A percentile compares a stretch with the other conserved stretches of the same genome.
These are phyloP conservation scores for Solanum piurae DNA, from an alignment of 257 asterid species.

Conservation along the genomic window DNA sequence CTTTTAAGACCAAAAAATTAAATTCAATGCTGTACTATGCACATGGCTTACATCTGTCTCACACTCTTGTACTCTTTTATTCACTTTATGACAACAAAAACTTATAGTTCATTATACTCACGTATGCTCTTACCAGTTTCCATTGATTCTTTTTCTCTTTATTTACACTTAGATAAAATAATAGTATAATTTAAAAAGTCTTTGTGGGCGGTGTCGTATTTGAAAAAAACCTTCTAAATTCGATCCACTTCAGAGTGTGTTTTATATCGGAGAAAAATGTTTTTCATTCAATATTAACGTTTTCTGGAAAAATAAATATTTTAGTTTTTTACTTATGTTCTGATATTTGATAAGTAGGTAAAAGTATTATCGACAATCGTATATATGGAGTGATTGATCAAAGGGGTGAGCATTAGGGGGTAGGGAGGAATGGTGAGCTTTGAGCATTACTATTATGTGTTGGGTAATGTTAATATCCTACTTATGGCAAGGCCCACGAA, in stretches of 20 bases:
- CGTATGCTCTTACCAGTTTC: background rate
- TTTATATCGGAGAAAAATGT: background rate
- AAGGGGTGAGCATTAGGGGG: background rate
- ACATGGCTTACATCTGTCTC: constrained; percentile 3
- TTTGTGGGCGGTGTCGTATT: constrained; percentile 2
- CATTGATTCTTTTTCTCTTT: background rate
- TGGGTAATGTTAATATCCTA: background rate
- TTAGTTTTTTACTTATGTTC: background rate
- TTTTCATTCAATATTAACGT: background rate
- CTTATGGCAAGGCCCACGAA: no score
- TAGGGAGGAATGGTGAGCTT: background rate
- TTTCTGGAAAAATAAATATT: background rate
- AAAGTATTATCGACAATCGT: background rate
- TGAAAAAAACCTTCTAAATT: background rate
- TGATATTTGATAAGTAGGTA: background rate
- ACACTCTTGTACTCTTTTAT: background rate
- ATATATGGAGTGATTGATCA: background rate
- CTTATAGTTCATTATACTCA: background rate
- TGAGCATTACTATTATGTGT: background rate
- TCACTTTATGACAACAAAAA: background rate
- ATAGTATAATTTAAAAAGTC: background rate
- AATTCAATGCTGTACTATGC: background rate
- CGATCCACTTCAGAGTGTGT: background rate
- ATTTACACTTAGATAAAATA: background rate
- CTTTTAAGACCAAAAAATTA: background rate